Evolutionary conservation across 257 asterid genomes (phyloP).

Genomic region (Solanum chmielewskii): DNA sequence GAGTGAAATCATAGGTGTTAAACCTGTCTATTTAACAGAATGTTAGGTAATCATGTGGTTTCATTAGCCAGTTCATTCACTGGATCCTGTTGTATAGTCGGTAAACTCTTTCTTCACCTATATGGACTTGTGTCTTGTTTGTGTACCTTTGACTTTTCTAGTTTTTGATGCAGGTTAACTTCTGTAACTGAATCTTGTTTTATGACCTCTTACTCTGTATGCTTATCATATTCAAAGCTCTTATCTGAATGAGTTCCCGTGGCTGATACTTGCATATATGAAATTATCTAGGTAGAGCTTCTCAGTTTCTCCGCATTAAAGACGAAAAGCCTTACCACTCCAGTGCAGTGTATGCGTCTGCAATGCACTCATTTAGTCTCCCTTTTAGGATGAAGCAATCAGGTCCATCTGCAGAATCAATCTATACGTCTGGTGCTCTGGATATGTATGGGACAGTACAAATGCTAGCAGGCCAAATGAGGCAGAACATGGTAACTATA

Average conservation of each 20-base stretch:
- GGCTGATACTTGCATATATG: neutral
- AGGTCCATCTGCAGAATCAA: slow-evolving; percentile 49
- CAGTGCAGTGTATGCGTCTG: slow-evolving; percentile 91
- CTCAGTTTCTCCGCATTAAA: slow-evolving; percentile 49
- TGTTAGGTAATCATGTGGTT: neutral
- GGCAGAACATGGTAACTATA: slow-evolving; percentile 59
- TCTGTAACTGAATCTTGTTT: neutral
- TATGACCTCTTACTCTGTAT: neutral
- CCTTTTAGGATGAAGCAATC: slow-evolving; percentile 76
- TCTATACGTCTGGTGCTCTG: slow-evolving; percentile 51
- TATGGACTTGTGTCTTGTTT: neutral
- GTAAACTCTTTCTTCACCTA: neutral
- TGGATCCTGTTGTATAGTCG: neutral
- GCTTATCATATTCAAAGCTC: neutral
- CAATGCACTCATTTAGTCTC: slow-evolving; percentile 74
- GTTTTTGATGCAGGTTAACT: neutral
- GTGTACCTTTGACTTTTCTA: neutral
- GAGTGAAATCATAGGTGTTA: neutral
- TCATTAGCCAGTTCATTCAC: neutral
- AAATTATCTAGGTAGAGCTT: slow-evolving; percentile 39
- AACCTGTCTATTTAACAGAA: neutral
- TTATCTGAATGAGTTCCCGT: neutral
- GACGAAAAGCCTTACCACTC: slow-evolving; percentile 70
- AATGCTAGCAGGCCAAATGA: slow-evolving; percentile 64
- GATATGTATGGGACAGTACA: slow-evolving; percentile 49